Percentiles rank a stretch among this genome's conserved stretches.
Conservation (phyloP, 1,284 basidiomycete species). For the Volvariella surrecta region DNA sequence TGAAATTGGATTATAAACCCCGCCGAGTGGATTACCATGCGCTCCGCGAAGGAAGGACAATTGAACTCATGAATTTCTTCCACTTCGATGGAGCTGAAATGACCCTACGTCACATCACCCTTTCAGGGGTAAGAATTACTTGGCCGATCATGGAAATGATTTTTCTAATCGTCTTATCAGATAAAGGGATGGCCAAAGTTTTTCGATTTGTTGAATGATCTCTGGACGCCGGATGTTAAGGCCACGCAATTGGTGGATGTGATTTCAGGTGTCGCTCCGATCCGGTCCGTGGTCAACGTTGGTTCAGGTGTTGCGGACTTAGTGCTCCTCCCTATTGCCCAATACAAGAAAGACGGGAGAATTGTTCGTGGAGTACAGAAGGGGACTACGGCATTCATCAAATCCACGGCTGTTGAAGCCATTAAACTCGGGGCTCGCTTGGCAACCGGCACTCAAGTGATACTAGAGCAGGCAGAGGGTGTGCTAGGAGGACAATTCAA, state of each 20-base stretch:
- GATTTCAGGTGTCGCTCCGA: constrained; percentile 93
- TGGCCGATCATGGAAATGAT: neutral
- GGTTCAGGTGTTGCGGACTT: constrained; percentile 95
- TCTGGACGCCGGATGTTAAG: constrained; percentile 99
- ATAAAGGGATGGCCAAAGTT: constrained; percentile 85
- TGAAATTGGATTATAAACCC: constrained; percentile 98
- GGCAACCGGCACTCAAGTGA: constrained; percentile 95
- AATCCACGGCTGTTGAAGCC: constrained; percentile 90
- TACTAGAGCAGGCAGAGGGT: constrained; percentile 92
- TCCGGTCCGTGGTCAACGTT: constrained; percentile 93
- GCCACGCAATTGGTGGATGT: constrained; percentile 97
- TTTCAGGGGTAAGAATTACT: constrained; percentile 69
- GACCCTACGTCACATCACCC: constrained; percentile 88
- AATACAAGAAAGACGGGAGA: constrained; percentile 96
- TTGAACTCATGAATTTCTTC: constrained; percentile 99
- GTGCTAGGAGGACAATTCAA: constrained; percentile 78
- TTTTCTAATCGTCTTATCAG: constrained; percentile 28
- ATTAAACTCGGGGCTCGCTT: constrained; percentile 91
- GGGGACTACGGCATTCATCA: constrained; percentile 87
- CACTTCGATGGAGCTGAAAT: constrained; percentile 99
- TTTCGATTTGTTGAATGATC: constrained; percentile 87
- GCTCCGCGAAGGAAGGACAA: constrained; percentile 85
- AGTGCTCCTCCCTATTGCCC: constrained; percentile 91
- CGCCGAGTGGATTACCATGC: constrained; percentile 93
- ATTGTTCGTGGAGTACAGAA: constrained; percentile 90